These are phyloP conservation scores for Linnemannia schmuckeri DNA, from an alignment of 192 early-diverging fungal species.

Conservation along the genomic window DNA sequence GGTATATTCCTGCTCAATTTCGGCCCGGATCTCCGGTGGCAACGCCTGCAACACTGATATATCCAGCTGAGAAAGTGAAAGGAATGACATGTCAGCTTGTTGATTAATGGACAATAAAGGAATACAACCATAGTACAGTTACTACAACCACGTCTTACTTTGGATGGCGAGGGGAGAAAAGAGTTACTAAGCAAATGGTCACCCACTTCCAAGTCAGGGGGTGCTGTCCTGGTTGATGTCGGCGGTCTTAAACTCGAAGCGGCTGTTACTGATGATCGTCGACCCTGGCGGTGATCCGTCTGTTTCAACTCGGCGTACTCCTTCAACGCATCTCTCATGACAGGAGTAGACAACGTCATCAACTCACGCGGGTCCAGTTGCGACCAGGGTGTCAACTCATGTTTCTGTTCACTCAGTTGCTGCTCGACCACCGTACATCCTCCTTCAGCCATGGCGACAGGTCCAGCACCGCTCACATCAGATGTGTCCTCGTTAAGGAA, in stretches of 20 bases:
- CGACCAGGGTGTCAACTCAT: constrained; percentile 58
- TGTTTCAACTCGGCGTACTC: constrained; percentile 19
- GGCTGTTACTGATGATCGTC: neutral
- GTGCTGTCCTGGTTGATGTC: neutral
- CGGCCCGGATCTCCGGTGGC: constrained; percentile 47
- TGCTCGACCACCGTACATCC: neutral
- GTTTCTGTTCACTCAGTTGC: neutral
- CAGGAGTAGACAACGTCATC: constrained; percentile 49
- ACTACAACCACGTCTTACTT: neutral
- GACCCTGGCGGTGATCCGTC: neutral
- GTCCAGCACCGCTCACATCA: neutral
- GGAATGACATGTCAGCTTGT: neutral
- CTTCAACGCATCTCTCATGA: constrained; percentile 19
- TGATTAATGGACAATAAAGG: no score
- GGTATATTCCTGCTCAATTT: constrained; percentile 53
- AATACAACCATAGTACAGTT: no score
- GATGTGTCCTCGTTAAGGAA: constrained; percentile 14
- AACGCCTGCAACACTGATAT: constrained; percentile 40
- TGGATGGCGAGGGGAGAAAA: constrained; percentile 22
- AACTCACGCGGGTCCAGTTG: constrained; percentile 60
- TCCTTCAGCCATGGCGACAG: neutral
- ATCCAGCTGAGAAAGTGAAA: constrained; percentile 31
- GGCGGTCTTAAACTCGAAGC: neutral
- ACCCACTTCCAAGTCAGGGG: neutral
- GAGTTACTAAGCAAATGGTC: neutral